A percentile compares a stretch with the other conserved stretches of the same genome.
Evolutionary conservation across 2,329 filamentous ascomycete species (phyloP).

Genomic region (Aureobasidium sp.): DNA sequence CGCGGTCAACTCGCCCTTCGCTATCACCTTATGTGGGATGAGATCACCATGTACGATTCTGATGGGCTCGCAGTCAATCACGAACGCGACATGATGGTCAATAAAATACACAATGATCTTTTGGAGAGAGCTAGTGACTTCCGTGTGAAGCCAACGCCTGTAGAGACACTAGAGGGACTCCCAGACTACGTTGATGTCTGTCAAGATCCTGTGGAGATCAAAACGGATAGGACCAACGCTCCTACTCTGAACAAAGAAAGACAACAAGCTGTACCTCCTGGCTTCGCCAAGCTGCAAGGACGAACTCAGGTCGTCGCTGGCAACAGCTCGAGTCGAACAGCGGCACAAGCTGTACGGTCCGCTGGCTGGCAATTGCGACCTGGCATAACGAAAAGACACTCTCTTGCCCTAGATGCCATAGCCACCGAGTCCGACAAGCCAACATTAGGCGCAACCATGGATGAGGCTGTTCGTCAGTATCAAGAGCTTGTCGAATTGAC

Average conservation of each 20-base stretch:
- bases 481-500: slow-evolving; percentile 73
- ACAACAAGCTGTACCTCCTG: slow-evolving; percentile 32
- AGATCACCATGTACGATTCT: slow-evolving; percentile 83
- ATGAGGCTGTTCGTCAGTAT: slow-evolving; percentile 86
- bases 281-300: slow-evolving; percentile 58
- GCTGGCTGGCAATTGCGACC: slow-evolving; percentile 77
- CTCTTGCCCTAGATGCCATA: slow-evolving; percentile 63
- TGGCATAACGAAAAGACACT: slow-evolving; percentile 53
- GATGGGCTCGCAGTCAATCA: slow-evolving; percentile 72
- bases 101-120: slow-evolving; percentile 91
- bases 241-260: slow-evolving; percentile 9
- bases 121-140: slow-evolving; percentile 86
- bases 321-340: slow-evolving; percentile 61
- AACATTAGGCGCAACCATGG: slow-evolving; percentile 83
- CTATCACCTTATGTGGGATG: slow-evolving; percentile 72
- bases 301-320: slow-evolving; percentile 65
- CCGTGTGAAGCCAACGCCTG: slow-evolving; percentile 66
- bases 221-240: slow-evolving; percentile 10
- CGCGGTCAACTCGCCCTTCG: slow-evolving; percentile 81
- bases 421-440: slow-evolving; percentile 56
- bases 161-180: slow-evolving; percentile 73
- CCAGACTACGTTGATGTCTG: slow-evolving; percentile 74
- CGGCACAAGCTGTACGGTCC: slow-evolving; percentile 65
- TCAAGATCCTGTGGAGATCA: slow-evolving; percentile 56
- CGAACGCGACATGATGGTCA: slow-evolving; percentile 70